phyloP scores from a whole-genome alignment of 768 basidiomycete genomes.

The Boletus vinaceobasis region DNA sequence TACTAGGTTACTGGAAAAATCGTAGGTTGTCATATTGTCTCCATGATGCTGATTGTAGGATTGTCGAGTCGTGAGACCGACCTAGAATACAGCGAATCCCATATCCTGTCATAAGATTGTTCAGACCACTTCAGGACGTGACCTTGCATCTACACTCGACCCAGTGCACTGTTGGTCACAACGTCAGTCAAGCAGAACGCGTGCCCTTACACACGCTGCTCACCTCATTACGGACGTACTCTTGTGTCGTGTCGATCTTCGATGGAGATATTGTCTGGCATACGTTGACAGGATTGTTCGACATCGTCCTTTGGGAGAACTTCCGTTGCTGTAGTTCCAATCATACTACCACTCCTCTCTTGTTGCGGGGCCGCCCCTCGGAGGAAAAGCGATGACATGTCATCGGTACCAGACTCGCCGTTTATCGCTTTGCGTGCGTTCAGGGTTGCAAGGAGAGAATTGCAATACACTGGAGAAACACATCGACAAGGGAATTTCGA shows the following conservation, averaged over 20 bases:
- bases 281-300: slow-evolving; percentile 7
- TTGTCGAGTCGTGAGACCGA: too few species aligned
- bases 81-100: too few species aligned
- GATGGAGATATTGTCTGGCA: slow-evolving; percentile 56
- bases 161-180: slow-evolving; percentile 18
- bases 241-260: slow-evolving; percentile 63
- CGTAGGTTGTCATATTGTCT: too few species aligned
- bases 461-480: slow-evolving; percentile 48
- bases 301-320: not conserved
- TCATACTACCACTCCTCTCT: slow-evolving; percentile 17
- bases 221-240: slow-evolving; percentile 45
- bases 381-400: slow-evolving; percentile 30
- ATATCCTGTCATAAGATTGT: too few species aligned
- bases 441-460: slow-evolving; percentile 58
- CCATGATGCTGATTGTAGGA: too few species aligned
- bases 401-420: slow-evolving; percentile 18
- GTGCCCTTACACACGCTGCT: not conserved
- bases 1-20: too few species aligned
- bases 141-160: slow-evolving; percentile 13
- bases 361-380: slow-evolving; percentile 30
- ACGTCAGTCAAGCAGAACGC: not conserved
- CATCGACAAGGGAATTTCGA: not conserved
- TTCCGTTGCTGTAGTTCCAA: slow-evolving; percentile 13
- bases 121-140: slow-evolving; percentile 18
- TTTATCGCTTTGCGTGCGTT: slow-evolving; percentile 55